phyloP scores from a whole-genome alignment of 1,139 yeast genomes.

The Candida glucosophila region DNA sequence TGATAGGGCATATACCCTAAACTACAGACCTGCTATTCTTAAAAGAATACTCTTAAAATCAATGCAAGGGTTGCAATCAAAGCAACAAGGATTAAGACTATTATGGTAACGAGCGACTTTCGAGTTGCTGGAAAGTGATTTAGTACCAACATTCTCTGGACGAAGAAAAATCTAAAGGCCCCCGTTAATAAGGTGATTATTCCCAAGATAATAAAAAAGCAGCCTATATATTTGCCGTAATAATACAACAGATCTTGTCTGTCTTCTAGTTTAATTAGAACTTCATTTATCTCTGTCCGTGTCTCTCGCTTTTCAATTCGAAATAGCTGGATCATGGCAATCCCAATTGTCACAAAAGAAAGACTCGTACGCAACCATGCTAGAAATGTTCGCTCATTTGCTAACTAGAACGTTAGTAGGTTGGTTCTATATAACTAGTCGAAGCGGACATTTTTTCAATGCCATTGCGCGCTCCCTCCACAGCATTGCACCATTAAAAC shows the following conservation, averaged over 20 bases:
- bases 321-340: constrained; percentile 35
- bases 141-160: constrained; percentile 19
- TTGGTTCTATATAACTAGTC: background rate
- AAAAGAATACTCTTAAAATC: constrained; percentile 8
- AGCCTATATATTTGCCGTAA: constrained; percentile 31
- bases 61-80: constrained; percentile 16
- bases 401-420: constrained; percentile 23
- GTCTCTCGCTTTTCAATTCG: constrained; percentile 19
- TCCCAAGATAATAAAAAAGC: constrained; percentile 26
- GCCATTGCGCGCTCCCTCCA: no score
- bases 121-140: constrained; percentile 25
- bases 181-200: constrained; percentile 27
- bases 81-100: constrained; percentile 13
- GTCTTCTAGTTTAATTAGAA: constrained; percentile 6
- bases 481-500: no score
- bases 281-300: constrained; percentile 10
- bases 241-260: constrained; percentile 7
- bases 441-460: no score
- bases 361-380: constrained; percentile 67
- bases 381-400: constrained; percentile 69
- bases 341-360: constrained; percentile 33
- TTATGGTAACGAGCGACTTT: constrained; percentile 13
- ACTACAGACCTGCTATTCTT: no score
- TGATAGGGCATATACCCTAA: no score
- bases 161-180: constrained; percentile 24